These are phyloP conservation scores for Aspergillus nanangensis DNA, from an alignment of 495 filamentous ascomycete species.

Conservation along the genomic window DNA sequence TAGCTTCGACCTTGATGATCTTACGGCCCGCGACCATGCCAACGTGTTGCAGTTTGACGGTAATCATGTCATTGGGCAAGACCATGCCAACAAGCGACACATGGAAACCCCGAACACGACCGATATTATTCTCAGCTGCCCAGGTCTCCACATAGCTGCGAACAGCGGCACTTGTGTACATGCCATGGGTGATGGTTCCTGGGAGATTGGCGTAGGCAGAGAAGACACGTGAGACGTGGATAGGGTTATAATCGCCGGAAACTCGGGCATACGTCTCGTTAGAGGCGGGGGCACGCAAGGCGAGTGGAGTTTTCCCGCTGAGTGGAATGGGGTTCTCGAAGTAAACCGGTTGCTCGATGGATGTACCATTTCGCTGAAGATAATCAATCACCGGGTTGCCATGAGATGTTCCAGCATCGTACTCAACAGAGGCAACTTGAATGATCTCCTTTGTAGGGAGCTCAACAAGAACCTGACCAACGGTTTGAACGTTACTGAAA, in stretches of 20 bases:
- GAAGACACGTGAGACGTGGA: conserved; percentile 96
- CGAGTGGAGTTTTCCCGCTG: conserved; percentile 82
- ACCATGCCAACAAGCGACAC: conserved; percentile 97
- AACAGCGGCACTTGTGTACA: conserved; percentile 99
- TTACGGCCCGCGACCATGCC: conserved; percentile 98
- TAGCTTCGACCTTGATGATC: conserved; percentile 97
- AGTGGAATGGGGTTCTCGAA: conserved; percentile 97
- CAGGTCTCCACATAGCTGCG: conserved; percentile 97
- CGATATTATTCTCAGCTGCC: conserved; percentile 98
- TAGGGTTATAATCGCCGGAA: conserved; percentile 97
- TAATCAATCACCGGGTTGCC: conserved; percentile 98
- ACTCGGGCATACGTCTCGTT: conserved; percentile 98
- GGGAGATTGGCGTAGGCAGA: conserved; percentile 90
- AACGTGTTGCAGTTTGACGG: conserved; percentile 90
- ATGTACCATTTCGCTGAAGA: conserved; percentile 83
- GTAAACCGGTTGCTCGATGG: conserved; percentile 93
- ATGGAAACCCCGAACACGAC: conserved; percentile 94
- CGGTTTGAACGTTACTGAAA: conserved; percentile 88
- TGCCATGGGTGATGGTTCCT: conserved; percentile 96
- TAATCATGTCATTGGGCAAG: conserved; percentile 88
- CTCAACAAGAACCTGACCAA: conserved; percentile 89
- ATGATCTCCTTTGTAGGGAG: conserved; percentile 97
- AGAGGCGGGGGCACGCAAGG: conserved; percentile 85
- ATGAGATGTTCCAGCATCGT: conserved; percentile 82
- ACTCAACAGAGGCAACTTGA: conserved; percentile 92